These are phyloP conservation scores for Papilionanthe hybrid DNA, from an alignment of 116 monocot species.

Conservation along the genomic window DNA sequence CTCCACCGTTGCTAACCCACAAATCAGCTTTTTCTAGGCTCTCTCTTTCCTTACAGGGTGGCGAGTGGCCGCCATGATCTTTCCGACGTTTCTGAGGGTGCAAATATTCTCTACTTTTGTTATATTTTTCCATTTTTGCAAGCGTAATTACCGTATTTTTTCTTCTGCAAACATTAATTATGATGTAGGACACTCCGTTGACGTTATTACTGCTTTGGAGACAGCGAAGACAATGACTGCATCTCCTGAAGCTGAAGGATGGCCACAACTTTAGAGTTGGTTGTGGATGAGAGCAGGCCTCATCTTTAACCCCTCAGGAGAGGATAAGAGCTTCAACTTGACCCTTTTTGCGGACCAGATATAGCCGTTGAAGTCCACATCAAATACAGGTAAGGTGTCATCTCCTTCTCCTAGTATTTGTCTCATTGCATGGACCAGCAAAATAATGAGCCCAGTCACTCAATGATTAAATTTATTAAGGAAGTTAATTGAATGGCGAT, in stretches of 20 bases:
- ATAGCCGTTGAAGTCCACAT: neutral
- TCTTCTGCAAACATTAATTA: too few species aligned
- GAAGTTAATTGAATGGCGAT: too few species aligned
- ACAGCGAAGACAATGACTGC: too few species aligned
- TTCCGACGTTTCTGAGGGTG: constrained; percentile 1
- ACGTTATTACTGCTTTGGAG: too few species aligned
- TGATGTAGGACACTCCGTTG: too few species aligned
- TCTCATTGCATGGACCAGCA: neutral
- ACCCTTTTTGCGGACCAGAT: neutral
- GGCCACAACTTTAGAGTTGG: too few species aligned
- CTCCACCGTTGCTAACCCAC: neutral
- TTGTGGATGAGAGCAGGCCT: neutral
- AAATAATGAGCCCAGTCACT: neutral
- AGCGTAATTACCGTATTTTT: too few species aligned
- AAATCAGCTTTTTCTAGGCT: neutral
- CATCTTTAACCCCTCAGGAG: neutral
- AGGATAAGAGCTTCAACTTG: neutral
- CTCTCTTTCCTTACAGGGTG: neutral
- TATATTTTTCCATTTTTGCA: too few species aligned
- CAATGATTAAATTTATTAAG: too few species aligned
- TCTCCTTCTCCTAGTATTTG: neutral
- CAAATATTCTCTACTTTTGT: neutral
- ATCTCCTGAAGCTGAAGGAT: too few species aligned
- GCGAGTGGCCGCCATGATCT: neutral
- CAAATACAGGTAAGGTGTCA: neutral